Percentiles rank a stretch among this genome's conserved stretches.
phyloP scores from a whole-genome alignment of 805 yeast species.

The Ascoidea tarda region DNA sequence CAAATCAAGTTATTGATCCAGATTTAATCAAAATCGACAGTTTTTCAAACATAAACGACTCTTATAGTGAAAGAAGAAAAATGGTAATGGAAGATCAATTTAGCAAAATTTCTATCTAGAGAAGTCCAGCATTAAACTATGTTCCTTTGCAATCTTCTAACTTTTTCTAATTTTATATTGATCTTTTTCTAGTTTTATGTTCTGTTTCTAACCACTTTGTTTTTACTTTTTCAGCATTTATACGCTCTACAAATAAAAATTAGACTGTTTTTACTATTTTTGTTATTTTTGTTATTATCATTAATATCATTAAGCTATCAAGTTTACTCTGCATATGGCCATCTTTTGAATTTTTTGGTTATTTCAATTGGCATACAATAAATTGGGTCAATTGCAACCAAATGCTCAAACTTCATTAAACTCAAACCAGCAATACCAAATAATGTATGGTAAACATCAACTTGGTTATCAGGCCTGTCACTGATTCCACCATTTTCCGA shows the following conservation, averaged over 20 bases:
- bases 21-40: background rate
- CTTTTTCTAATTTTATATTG: no score
- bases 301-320: no score
- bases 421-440: conserved; percentile 87
- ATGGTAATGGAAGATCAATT: background rate
- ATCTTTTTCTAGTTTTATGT: no score
- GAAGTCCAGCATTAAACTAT: no score
- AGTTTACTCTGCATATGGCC: background rate
- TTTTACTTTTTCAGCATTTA: no score
- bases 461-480: conserved; percentile 83
- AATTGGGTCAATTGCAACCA: conserved; percentile 65
- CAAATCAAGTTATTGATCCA: background rate
- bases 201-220: no score
- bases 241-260: no score
- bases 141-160: background rate
- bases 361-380: conserved; percentile 61
- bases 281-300: no score
- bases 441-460: conserved; percentile 84
- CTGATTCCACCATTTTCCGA: conserved; percentile 73
- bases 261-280: no score
- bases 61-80: background rate
- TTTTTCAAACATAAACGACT: background rate
- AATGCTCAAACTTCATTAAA: conserved; percentile 45
- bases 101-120: background rate
- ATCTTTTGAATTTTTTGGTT: conserved; percentile 17